Conservation (phyloP, 495 filamentous ascomycete genomes). For the Penicillium lagena region DNA sequence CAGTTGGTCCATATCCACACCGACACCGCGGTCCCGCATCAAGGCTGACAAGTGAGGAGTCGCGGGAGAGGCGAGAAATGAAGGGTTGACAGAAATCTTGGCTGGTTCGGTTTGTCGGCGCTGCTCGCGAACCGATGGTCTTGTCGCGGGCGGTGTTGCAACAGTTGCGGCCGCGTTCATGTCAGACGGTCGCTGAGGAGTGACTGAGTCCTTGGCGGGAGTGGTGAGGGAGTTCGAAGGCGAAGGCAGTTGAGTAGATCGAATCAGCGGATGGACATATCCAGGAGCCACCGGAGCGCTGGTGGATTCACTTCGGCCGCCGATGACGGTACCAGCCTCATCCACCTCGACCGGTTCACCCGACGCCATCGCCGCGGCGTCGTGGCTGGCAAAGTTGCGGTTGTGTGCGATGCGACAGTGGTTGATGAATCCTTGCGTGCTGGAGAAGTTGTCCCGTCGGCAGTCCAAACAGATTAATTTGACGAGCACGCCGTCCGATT, state of each 20-base stretch:
- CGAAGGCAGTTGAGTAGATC: slow-evolving; percentile 51
- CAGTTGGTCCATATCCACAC: slow-evolving; percentile 55
- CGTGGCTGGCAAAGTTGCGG: slow-evolving; percentile 86
- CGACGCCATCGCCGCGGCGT: slow-evolving; percentile 84
- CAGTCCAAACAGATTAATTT: slow-evolving; percentile 90
- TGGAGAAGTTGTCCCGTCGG: slow-evolving; percentile 81
- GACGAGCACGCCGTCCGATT: slow-evolving; percentile 53
- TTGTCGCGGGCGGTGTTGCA: slow-evolving; percentile 26
- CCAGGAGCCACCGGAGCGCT: slow-evolving; percentile 32
- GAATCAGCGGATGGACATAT: slow-evolving; percentile 65
- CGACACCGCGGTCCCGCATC: slow-evolving; percentile 58
- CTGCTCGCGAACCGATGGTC: slow-evolving; percentile 2
- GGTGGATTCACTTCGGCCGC: slow-evolving; percentile 42
- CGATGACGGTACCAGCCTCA: slow-evolving; percentile 49
- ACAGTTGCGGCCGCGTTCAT: slow-evolving; percentile 13
- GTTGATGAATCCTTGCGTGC: slow-evolving; percentile 96
- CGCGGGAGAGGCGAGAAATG: slow-evolving; percentile 50
- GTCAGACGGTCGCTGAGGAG: slow-evolving; percentile 16
- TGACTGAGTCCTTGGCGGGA: slow-evolving; percentile 36
- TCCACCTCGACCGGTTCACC: slow-evolving; percentile 74
- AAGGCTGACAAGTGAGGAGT: slow-evolving; percentile 71
- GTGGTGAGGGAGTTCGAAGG: slow-evolving; percentile 39
- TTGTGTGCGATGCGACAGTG: slow-evolving; percentile 94
- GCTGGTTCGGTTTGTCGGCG: slow-evolving; percentile 7
- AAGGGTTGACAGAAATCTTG: slow-evolving; percentile 11